These are phyloP conservation scores for Lasiosphaeria ovina DNA, from an alignment of 495 filamentous ascomycete species.

Conservation along the genomic window DNA sequence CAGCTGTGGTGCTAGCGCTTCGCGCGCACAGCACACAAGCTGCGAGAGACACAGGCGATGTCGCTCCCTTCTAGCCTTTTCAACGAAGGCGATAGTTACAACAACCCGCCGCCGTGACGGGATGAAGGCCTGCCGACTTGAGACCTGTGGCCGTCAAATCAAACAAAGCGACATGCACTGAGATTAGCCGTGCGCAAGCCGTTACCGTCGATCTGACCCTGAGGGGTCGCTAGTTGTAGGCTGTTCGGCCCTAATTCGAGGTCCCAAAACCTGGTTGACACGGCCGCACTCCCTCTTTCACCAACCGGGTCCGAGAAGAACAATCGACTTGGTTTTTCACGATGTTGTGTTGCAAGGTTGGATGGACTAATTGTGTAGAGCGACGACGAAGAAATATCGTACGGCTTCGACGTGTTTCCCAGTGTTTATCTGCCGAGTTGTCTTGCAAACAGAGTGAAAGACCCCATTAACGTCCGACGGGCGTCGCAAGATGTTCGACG, in stretches of 20 bases:
- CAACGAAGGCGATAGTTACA: no score
- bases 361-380: no score
- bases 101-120: slow-evolving; percentile 5
- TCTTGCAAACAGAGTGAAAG: no score
- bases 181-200: slow-evolving; percentile 19
- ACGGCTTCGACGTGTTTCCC: no score
- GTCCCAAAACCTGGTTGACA: slow-evolving; percentile 7
- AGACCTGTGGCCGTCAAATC: slow-evolving; percentile 13
- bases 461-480: no score
- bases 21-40: not conserved
- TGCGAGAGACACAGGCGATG: not conserved
- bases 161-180: slow-evolving; percentile 11
- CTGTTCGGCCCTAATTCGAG: not conserved
- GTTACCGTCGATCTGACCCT: not conserved
- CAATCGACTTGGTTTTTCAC: not conserved
- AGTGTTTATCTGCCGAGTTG: no score
- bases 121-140: not conserved
- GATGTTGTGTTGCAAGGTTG: no score
- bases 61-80: no score
- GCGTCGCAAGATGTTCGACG: no score
- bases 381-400: no score
- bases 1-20: no score
- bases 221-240: not conserved
- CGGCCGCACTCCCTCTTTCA: slow-evolving; percentile 1
- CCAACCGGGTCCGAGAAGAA: not conserved